phyloP scores from a whole-genome alignment of 257 asterid genomes.

The Echium plantagineum region DNA sequence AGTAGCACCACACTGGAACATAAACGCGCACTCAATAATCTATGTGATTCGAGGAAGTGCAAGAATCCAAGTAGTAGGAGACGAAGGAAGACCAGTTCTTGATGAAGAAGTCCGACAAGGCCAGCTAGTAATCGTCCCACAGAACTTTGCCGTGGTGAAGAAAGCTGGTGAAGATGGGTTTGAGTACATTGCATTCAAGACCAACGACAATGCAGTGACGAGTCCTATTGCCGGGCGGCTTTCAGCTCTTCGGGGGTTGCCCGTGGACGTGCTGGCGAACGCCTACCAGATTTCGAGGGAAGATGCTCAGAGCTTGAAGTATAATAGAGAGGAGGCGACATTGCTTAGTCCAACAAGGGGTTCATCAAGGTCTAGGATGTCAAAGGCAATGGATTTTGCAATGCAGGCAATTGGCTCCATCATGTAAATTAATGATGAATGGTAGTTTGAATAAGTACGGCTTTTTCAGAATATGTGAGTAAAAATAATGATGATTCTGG shows the following conservation, averaged over 20 bases:
- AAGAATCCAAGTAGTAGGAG: constrained; percentile 46
- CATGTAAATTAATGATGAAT: not conserved
- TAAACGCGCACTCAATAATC: constrained; percentile 34
- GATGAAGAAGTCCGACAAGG: constrained; percentile 27
- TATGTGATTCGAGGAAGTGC: constrained; percentile 44
- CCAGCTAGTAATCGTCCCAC: constrained; percentile 48
- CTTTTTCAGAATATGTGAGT: not conserved
- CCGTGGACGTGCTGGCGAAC: constrained; percentile 42
- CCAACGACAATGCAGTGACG: constrained; percentile 45
- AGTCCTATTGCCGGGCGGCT: constrained; percentile 42
- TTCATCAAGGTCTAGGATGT: not conserved
- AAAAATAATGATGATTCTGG: not conserved
- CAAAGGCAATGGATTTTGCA: constrained; percentile 4
- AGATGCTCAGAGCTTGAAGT: constrained; percentile 44
- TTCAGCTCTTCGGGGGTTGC: constrained; percentile 45
- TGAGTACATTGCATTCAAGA: constrained; percentile 52
- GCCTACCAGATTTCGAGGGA: constrained; percentile 37
- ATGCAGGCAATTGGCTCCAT: constrained; percentile 11
- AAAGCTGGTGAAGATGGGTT: constrained; percentile 46
- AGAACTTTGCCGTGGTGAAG: constrained; percentile 40
- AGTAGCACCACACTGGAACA: constrained; percentile 28
- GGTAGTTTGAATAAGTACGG: not conserved
- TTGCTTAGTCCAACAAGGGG: constrained; percentile 22
- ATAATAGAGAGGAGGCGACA: constrained; percentile 33
- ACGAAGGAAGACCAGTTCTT: not conserved